Base-by-base conservation (phyloP, 2,329 filamentous ascomycete genomes). In the Cercospora sp. region DNA sequence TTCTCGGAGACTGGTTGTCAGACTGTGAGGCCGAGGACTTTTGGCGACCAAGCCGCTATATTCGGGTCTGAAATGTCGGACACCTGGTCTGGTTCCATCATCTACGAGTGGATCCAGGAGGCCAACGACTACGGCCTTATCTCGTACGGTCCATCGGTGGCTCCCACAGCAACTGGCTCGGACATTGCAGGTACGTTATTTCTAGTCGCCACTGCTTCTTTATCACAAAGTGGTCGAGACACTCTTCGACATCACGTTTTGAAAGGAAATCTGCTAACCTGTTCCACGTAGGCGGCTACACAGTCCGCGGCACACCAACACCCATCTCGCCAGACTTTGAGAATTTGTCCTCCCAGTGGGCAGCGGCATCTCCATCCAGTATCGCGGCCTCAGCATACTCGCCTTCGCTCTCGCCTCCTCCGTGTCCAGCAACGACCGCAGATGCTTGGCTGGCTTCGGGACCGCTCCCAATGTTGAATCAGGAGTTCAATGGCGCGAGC, bases 101-200 rank as follows among this genome's bases (percentile, higher is more conserved):
- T 96, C 72, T 96, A 97, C 80, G 92, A 97, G 78, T 97, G 93
- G 93, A 92, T 96, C 70, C 82, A 94, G 69, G 93, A 96, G 80
- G 83, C 86, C 61, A 96, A 97, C 79, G 80, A 92, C 75, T 97
- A 96, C 79, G 93, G 93, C 45, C 84, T 97, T 40, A 75, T 96
- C 74, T 89, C 85, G 21, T 97, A 97, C 77, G 91, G 90, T 0
- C 81, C 86, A 3, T 80, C 83, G n/a, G 85, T 84, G 10, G 84
- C 83, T 40, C 81, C 84, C 24, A 79, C 84, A 1, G 74, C 74
- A 21, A 74, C 79, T 2, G 71, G 70, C 57, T 76, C 63, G 16
- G 49, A 84, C 1, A 86, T 85, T n/a, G 62, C 62, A 65, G 62
- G 83, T 85, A 53, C 18, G 45, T 45, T 9, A 6, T 18, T 9